Evolutionary conservation across 345 rosid genomes (phyloP).

Genomic region (Eucalyptus marginata): DNA sequence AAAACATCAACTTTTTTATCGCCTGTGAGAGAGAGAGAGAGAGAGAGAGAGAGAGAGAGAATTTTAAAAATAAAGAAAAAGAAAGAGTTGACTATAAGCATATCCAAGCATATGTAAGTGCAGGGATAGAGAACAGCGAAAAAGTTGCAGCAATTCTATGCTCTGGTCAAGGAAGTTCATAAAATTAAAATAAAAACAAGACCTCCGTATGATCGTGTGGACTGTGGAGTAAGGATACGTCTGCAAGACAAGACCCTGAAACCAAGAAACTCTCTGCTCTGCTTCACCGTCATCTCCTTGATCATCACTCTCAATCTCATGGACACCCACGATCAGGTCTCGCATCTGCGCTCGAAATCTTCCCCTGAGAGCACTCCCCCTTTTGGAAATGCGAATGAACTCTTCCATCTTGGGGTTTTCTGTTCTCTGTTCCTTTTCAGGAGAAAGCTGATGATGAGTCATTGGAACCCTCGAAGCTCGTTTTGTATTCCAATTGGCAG

Average conservation of each 20-base stretch:
- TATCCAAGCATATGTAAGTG: neutral
- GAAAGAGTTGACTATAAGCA: neutral
- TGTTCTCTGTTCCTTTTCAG: neutral
- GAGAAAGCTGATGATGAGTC: neutral
- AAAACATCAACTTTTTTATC: constrained; percentile 30
- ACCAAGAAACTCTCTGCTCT: neutral
- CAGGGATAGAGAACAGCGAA: neutral
- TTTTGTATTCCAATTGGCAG: constrained; percentile 40
- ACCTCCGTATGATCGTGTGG: neutral
- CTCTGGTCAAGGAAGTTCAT: neutral
- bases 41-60: neutral
- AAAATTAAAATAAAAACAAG: neutral
- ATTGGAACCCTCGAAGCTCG: neutral
- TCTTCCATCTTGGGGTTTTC: neutral
- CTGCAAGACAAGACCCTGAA: neutral
- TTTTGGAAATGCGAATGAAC: neutral
- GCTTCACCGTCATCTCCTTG: neutral
- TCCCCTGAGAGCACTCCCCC: neutral
- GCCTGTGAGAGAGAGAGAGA: constrained; percentile 4
- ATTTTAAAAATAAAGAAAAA: neutral
- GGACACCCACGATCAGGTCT: neutral
- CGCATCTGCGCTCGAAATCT: neutral
- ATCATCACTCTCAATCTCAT: neutral
- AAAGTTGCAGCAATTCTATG: neutral
- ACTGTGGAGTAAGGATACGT: neutral